A percentile compares a stretch with the other conserved stretches of the same genome.
Conservation (phyloP, 2,329 filamentous ascomycete species). For the Beauveria varroae region DNA sequence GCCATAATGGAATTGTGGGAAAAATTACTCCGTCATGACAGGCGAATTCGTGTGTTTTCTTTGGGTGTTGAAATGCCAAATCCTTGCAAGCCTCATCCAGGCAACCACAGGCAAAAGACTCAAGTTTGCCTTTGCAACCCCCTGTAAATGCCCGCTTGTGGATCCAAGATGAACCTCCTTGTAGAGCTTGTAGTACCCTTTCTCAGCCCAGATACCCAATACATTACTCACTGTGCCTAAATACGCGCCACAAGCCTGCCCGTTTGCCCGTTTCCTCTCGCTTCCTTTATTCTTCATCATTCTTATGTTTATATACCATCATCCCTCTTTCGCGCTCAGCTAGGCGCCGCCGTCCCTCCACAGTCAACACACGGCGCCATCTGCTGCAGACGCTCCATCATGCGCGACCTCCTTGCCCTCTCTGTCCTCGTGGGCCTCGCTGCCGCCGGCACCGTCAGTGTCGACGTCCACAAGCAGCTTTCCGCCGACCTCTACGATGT, state of each 20-base stretch:
- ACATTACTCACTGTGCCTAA: background rate
- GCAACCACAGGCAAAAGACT: too few relatives aligned
- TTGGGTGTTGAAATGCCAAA: too few relatives aligned
- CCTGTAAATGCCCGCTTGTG: background rate
- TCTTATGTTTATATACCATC: background rate
- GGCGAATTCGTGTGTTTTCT: too few relatives aligned
- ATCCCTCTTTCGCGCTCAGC: background rate
- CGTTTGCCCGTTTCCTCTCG: background rate
- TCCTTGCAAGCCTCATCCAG: too few relatives aligned
- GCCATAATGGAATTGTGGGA: background rate
- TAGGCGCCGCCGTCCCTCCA: background rate
- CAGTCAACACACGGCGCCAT: background rate
- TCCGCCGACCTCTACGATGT: constrained; percentile 9
- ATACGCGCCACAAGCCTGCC: background rate
- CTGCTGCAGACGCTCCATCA: background rate
- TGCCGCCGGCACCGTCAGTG: constrained; percentile 17
- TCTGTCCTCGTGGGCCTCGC: constrained; percentile 7
- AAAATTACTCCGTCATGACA: too few relatives aligned
- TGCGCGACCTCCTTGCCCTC: constrained; percentile 5
- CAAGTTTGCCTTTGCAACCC: too few relatives aligned
- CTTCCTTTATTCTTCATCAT: background rate
- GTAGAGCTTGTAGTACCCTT: too few relatives aligned
- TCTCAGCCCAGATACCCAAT: background rate
- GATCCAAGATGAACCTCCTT: background rate
- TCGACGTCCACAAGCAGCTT: constrained; percentile 14